Evolutionary conservation across 2,329 filamentous ascomycete genomes (phyloP), one percentile per base, ranked within the genome.

Genomic region (Pseudopithomyces maydicus): DNA sequence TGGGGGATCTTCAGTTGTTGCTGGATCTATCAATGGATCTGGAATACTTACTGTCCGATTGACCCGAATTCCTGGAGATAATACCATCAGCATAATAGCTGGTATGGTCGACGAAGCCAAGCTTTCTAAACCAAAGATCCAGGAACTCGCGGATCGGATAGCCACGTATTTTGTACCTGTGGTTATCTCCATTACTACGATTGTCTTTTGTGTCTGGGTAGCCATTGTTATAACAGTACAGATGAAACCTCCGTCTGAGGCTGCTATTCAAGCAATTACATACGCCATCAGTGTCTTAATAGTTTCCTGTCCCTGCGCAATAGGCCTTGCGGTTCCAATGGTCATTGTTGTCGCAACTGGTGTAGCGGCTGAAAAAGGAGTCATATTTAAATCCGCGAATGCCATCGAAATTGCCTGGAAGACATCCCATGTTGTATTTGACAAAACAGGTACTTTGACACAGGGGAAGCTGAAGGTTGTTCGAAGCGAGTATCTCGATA

Each of bases 371-470:
- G 74, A 81, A 23, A 71, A 76, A 7, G 90, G 90, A 0, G 78
- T 92, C 5, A 82, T 93, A n/a, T 88, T 93, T 76, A 91, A 90
- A 64, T 82, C 85, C 0, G 84, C 87, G 0, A 78, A 84, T 32
- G 80, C 79, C 1, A 85, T 90, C 20, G 90, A 92, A 69, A 72
- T 83, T 1, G 87, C 85, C 0, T 77, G 82, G 57, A 88, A 85
- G 60, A 78, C 84, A 0, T 80, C 84, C 0, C 84, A 92, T 63
- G 85, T 92, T 2, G 83, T 94, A 0, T 89, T 94, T 63, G 90
- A 94, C 77, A 94, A 93, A 74, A 94, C 90, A 0, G 90, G 90
- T 0, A 94, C 90, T 0, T 69, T 93, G 17, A 93, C 90, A 0
- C 67, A 79, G 36, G 88, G 87, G 0, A 80, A 82, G 36, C 72